Evolutionary conservation across 805 yeast species (phyloP), one percentile per base, ranked within the genome.

Genomic region (Starmerella vaccinii): DNA sequence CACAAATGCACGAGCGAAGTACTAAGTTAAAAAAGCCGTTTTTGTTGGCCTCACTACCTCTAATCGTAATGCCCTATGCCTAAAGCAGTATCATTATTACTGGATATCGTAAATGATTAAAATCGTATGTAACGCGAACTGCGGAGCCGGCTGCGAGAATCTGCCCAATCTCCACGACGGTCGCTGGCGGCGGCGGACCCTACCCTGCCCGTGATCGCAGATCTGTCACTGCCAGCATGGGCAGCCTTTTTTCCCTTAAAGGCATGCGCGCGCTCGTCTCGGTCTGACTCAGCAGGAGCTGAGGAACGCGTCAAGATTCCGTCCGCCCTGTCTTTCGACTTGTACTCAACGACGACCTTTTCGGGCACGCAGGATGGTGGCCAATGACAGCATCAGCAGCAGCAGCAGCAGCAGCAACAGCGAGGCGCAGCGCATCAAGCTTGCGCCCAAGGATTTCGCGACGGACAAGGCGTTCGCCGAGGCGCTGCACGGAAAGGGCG

Each of bases 401-500:
- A n/a, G n/a, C n/a, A n/a, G n/a, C n/a, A n/a, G n/a, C n/a, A n/a
- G n/a, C n/a, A n/a, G n/a, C 8, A 40, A 5, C 15, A 30, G 42
- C 44, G 32, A 26, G 44, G 21, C 30, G 32, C 44, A 23, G 32
- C 30, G 49, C 29, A 21, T 57, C 49, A 65, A 70, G 56, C 68
- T 75, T 22, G 78, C 78, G 3, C 73, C 74, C 53, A 81, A 79
- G 68, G 71, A 81, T 56, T 77, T 69, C 65, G 70, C 70, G 47
- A 70, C 71, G 58, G 92, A 83, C 68, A 72, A 76, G 59, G 75
- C 80, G 48, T 90, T 90, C 30, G 84, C 97, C 59, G 74, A 80
- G 60, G 85, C 90, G 33, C 70, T 90, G 66, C 97, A 90, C 67
- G 97, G 97, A 58, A 77, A 81, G 46, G 81, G 77, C 60, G 65